Conservation (phyloP, 257 asterid species). For the Solanum chilense region DNA sequence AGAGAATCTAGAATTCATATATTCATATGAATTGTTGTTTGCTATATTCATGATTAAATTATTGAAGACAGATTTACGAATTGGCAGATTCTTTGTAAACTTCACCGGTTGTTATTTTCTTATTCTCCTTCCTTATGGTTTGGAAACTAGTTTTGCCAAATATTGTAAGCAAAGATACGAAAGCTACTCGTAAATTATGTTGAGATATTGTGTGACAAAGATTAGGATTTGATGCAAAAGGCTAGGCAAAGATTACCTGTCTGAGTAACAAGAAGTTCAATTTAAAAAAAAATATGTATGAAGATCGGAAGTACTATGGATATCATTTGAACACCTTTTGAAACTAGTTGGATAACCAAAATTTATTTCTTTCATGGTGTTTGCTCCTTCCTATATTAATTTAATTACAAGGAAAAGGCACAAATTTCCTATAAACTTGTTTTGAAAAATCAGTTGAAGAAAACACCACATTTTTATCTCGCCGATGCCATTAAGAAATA, state of each 20-base stretch:
- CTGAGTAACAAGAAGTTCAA: background rate
- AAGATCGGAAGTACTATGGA: background rate
- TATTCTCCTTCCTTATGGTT: background rate
- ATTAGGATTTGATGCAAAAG: background rate
- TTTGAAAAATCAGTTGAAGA: no score
- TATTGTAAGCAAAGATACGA: background rate
- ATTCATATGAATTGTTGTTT: background rate
- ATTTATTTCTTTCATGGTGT: no score
- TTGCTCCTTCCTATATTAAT: no score
- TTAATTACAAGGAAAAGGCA: no score
- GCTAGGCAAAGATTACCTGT: background rate
- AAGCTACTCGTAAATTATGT: background rate
- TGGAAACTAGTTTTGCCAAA: background rate
- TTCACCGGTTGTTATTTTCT: background rate
- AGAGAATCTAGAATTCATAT: background rate
- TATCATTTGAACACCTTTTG: no score
- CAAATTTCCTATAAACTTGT: no score
- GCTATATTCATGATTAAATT: background rate
- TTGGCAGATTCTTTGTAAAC: background rate
- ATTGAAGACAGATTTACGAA: background rate
- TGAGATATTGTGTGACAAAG: background rate
- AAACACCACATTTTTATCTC: no score
- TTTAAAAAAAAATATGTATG: accelerated
- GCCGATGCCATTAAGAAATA: no score
- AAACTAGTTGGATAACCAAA: no score